Evolutionary conservation across 2,329 filamentous ascomycete species (phyloP).

Genomic region (Pestalotiopsis fici): DNA sequence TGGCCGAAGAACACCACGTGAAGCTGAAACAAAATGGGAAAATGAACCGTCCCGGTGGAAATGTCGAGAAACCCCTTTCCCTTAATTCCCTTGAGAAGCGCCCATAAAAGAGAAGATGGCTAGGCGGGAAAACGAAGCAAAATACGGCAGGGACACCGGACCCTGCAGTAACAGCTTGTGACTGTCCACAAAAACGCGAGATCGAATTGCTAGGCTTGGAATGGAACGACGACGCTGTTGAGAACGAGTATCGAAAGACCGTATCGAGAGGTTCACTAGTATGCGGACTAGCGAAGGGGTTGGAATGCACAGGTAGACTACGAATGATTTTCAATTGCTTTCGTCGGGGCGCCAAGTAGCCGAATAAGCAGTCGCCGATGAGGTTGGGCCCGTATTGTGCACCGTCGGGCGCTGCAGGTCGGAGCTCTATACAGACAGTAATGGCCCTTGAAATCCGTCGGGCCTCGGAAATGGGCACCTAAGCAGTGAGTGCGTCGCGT

Average conservation of each 20-base stretch:
- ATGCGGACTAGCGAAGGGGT: background rate
- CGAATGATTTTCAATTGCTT: background rate
- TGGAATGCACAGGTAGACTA: background rate
- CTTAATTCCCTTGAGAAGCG: background rate
- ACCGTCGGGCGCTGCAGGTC: background rate
- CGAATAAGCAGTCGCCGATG: background rate
- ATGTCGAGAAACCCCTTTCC: background rate
- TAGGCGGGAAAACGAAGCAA: conserved; percentile 16
- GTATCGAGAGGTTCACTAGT: background rate
- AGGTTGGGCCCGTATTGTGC: background rate
- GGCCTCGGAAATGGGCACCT: background rate
- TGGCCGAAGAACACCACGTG: conserved; percentile 17
- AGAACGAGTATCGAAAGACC: background rate
- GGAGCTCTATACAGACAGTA: background rate
- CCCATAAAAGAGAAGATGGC: background rate
- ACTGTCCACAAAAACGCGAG: background rate
- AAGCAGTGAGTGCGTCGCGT: background rate
- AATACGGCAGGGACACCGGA: conserved; percentile 16
- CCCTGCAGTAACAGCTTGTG: conserved; percentile 15
- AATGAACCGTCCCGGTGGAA: background rate
- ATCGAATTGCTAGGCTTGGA: conserved; percentile 6
- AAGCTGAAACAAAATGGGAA: background rate
- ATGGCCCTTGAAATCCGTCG: background rate
- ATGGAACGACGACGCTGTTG: conserved; percentile 10
- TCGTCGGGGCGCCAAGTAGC: background rate